These are phyloP conservation scores for Naganishia antarctica DNA, from an alignment of 768 basidiomycete genomes.

Conservation along the genomic window DNA sequence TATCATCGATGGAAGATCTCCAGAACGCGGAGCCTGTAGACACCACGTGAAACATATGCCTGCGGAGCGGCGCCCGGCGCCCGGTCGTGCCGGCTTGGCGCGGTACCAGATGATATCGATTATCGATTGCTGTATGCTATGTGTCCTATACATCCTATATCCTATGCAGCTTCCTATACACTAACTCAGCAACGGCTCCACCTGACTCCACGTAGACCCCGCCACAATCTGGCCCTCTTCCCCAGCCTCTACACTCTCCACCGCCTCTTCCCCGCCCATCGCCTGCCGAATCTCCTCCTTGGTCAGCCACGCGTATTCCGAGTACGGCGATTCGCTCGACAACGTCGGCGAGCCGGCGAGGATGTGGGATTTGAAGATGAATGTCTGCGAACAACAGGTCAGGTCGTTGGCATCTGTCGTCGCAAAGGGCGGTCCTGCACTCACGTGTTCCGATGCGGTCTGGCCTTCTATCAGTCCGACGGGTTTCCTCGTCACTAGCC, in stretches of 20 bases:
- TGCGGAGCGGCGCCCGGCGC: too few relatives aligned
- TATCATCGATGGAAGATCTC: too few relatives aligned
- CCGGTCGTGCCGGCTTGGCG: too few relatives aligned
- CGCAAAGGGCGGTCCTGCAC: neutral
- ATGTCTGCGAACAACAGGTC: conserved; percentile 57
- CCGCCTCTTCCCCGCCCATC: neutral
- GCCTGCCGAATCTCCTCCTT: conserved; percentile 67
- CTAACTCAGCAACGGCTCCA: conserved; percentile 16
- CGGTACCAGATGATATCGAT: too few relatives aligned
- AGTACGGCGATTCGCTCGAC: conserved; percentile 54
- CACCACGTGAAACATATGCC: too few relatives aligned
- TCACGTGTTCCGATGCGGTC: conserved; percentile 33
- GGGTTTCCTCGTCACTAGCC: conserved; percentile 87
- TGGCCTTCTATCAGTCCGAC: conserved; percentile 60
- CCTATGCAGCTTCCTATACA: too few relatives aligned
- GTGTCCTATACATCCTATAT: too few relatives aligned
- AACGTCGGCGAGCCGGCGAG: conserved; percentile 77
- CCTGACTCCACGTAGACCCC: neutral
- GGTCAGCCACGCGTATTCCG: conserved; percentile 88
- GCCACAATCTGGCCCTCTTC: too few relatives aligned
- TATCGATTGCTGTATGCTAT: too few relatives aligned
- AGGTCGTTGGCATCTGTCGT: neutral
- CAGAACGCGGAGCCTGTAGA: too few relatives aligned
- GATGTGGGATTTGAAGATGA: conserved; percentile 92
- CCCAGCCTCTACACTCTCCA: neutral